These are phyloP conservation scores for Colletotrichum sp. DNA, from an alignment of 2,329 filamentous ascomycete species.

Conservation along the genomic window DNA sequence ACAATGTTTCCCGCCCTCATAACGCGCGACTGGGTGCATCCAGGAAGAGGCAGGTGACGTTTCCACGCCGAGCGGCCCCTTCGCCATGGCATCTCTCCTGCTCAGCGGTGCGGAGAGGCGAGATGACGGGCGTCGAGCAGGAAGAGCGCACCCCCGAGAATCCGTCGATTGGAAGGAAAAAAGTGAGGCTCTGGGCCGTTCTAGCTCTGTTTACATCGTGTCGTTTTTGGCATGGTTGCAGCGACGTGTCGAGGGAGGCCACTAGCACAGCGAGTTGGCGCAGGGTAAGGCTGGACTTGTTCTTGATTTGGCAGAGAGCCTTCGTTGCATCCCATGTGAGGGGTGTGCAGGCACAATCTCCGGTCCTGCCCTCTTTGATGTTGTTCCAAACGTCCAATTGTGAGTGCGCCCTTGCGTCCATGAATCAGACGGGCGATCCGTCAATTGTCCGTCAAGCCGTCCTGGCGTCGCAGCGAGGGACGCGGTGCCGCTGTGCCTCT, in stretches of 20 bases:
- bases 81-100: neutral
- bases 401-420: slow-evolving; percentile 7
- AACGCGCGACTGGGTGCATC: neutral
- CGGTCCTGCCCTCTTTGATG: slow-evolving; percentile 9
- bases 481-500: neutral
- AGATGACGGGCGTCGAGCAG: slow-evolving; percentile 7
- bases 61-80: neutral
- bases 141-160: neutral
- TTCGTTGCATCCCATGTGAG: slow-evolving; percentile 9
- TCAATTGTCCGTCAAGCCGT: slow-evolving; percentile 6
- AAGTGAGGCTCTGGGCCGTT: slow-evolving; percentile 15
- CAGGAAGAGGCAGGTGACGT: slow-evolving; percentile 4
- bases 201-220: slow-evolving; percentile 15
- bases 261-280: neutral
- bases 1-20: neutral
- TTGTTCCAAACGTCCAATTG: neutral
- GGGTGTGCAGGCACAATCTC: slow-evolving; percentile 15
- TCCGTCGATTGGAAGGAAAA: neutral
- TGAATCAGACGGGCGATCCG: slow-evolving; percentile 1
- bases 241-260: neutral
- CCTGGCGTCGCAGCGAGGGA: neutral
- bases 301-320: neutral
- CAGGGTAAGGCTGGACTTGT: slow-evolving; percentile 18
- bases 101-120: neutral
- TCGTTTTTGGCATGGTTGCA: slow-evolving; percentile 13